Conservation (phyloP, 1,139 yeast genomes). For the Kazachstania sp. region DNA sequence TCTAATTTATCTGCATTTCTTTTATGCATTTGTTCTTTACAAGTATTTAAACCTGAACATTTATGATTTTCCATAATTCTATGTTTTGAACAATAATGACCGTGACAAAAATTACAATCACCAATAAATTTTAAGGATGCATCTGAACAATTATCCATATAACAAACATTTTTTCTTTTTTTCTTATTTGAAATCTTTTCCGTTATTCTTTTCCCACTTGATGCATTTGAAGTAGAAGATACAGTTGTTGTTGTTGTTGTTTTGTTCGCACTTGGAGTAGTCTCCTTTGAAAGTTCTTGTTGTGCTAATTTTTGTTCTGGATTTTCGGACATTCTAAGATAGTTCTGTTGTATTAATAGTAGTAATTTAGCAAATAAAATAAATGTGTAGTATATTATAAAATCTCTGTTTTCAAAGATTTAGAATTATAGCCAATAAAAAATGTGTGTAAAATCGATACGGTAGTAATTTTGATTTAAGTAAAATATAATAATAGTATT, state of each 20-base stretch:
- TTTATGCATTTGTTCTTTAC: constrained; percentile 75
- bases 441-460: too few species aligned
- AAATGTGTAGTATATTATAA: background rate
- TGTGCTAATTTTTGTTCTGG: background rate
- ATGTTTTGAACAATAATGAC: constrained; percentile 82
- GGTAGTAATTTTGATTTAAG: background rate
- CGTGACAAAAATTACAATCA: constrained; percentile 77
- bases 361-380: background rate
- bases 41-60: constrained; percentile 68
- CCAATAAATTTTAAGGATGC: constrained; percentile 79
- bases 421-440: too few species aligned
- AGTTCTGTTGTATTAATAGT: background rate
- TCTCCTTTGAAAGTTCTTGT: background rate
- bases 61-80: constrained; percentile 77
- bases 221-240: background rate
- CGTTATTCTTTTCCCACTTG: constrained; percentile 2
- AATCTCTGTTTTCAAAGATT: too few species aligned
- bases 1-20: constrained; percentile 40
- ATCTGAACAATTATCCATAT: constrained; percentile 52
- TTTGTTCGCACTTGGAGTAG: background rate
- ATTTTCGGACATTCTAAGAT: background rate
- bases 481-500: background rate
- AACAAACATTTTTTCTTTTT: constrained; percentile 56
- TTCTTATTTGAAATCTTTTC: constrained; percentile 19
- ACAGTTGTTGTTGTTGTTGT: background rate